Evolutionary conservation across 192 early-diverging fungal species (phyloP), one percentile per base, ranked within the genome.

Genomic region (Obelidium mucronatum): DNA sequence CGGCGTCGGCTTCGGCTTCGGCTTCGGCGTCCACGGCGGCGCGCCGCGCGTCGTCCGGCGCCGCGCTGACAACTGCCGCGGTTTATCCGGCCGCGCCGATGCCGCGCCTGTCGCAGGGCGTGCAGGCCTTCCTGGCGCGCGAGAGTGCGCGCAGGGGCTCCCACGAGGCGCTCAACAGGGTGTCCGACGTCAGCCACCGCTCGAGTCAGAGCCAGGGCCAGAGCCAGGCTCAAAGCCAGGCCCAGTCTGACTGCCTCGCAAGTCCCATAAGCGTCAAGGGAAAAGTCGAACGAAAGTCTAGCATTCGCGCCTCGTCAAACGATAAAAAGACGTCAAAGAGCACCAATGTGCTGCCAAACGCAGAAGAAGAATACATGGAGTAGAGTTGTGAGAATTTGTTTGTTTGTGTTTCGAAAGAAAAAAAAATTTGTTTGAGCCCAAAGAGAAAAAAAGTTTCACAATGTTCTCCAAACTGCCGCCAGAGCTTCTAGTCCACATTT

Each of bases 101-200:
- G 8, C 33, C 24, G 13, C 6, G 58, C 8, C 58, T 60, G 8
- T 69, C 67, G 19, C 13, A 22, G 11, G 48, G 48, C 2, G 48
- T 69, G n/a, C 22, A 44, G 13, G 22, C 42, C 11, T 69, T 52
- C 48, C 48, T 69, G 22, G 48, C 42, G 48, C 11, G 67, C 11
- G 67, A 69, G 22, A 69, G 67, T 69, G 30, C n/a, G 39, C 24
- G 63, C 1, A 30, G 67, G n/a, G n/a, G n/a, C n/a, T n/a, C n/a
- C n/a, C n/a, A n/a, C n/a, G n/a, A n/a, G n/a, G n/a, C n/a, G n/a
- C n/a, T n/a, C n/a, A n/a, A n/a, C n/a, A n/a, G n/a, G n/a, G n/a
- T n/a, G n/a, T n/a, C n/a, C n/a, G n/a, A n/a, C n/a, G n/a, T n/a
- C n/a, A n/a, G n/a, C n/a, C n/a, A n/a, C n/a, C n/a, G n/a, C n/a